phyloP scores from a whole-genome alignment of 2,329 filamentous ascomycete genomes.

The Monosporascus sp. region DNA sequence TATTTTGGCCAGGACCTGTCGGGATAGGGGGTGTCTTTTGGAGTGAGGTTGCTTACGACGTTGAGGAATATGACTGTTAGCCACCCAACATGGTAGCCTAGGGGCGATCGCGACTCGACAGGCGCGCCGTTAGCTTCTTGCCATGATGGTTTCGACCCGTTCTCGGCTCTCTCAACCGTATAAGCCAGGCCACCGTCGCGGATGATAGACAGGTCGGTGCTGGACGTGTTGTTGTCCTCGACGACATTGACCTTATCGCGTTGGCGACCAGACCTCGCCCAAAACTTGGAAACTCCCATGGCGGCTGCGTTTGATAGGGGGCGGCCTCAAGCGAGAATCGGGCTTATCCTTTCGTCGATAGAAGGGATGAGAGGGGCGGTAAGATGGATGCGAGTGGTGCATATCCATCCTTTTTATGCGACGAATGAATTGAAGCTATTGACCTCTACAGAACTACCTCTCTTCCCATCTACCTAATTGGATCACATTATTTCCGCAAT shows the following conservation, averaged over 20 bases:
- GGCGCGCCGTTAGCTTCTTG: slow-evolving; percentile 59
- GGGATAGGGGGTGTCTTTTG: too few relatives aligned
- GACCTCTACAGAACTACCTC: too few relatives aligned
- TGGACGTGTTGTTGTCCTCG: slow-evolving; percentile 8
- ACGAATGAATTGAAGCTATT: background rate
- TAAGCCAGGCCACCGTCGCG: slow-evolving; percentile 23
- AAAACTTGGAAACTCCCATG: slow-evolving; percentile 19
- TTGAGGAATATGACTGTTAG: slow-evolving; percentile 55
- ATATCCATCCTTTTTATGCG: too few relatives aligned
- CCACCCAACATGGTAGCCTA: slow-evolving; percentile 55
- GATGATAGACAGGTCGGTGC: slow-evolving; percentile 18
- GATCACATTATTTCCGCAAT: background rate
- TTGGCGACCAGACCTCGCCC: slow-evolving; percentile 5
- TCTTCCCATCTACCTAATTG: background rate
- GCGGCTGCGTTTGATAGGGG: background rate
- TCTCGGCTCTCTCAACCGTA: slow-evolving; percentile 26
- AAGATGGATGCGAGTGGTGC: too few relatives aligned
- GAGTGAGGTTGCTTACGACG: slow-evolving; percentile 21
- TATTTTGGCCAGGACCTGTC: too few relatives aligned
- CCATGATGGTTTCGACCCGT: slow-evolving; percentile 42
- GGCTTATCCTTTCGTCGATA: too few relatives aligned
- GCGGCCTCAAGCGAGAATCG: too few relatives aligned
- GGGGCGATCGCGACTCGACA: slow-evolving; percentile 51
- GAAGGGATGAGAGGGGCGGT: too few relatives aligned
- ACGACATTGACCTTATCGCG: slow-evolving; percentile 3